These are phyloP conservation scores for Melocanna baccifera DNA, from an alignment of 176 grass and related monocot species.

Conservation along the genomic window DNA sequence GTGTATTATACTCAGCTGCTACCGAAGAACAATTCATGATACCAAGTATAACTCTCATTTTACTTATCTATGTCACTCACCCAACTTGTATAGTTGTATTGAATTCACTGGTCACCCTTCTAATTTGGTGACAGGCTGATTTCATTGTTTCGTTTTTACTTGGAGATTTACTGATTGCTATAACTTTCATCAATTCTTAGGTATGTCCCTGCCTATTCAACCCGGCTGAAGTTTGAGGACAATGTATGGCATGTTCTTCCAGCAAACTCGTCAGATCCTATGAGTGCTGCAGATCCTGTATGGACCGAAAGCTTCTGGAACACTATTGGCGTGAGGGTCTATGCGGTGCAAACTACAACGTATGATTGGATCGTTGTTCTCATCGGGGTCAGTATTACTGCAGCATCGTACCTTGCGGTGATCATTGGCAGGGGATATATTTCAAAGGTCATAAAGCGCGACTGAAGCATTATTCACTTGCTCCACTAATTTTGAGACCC, in stretches of 20 bases:
- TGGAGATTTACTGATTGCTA: conserved; percentile 22
- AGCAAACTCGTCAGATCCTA: conserved; percentile 55
- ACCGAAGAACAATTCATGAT: background rate
- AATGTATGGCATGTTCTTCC: conserved; percentile 67
- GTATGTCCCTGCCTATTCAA: conserved; percentile 92
- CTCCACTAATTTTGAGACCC: conserved; percentile 2
- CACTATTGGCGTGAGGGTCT: conserved; percentile 81
- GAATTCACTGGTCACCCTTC: background rate
- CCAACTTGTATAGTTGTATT: conserved; percentile 6
- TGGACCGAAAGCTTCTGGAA: conserved; percentile 99
- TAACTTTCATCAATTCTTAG: conserved; percentile 37
- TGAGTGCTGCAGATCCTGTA: conserved; percentile 62
- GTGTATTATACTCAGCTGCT: background rate
- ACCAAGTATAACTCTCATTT: background rate
- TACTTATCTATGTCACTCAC: background rate
- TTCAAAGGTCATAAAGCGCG: conserved; percentile 66
- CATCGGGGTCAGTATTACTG: conserved; percentile 49
- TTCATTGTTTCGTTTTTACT: background rate
- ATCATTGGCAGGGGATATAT: conserved; percentile 50
- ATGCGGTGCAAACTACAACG: conserved; percentile 56
- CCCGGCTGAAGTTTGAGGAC: conserved; percentile 65
- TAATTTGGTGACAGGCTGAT: background rate
- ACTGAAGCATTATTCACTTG: conserved; percentile 37
- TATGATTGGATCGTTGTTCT: conserved; percentile 70
- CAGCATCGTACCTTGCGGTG: conserved; percentile 53